Base-by-base conservation (phyloP, 192 early-diverging fungal species). In the Backusella westeae region DNA sequence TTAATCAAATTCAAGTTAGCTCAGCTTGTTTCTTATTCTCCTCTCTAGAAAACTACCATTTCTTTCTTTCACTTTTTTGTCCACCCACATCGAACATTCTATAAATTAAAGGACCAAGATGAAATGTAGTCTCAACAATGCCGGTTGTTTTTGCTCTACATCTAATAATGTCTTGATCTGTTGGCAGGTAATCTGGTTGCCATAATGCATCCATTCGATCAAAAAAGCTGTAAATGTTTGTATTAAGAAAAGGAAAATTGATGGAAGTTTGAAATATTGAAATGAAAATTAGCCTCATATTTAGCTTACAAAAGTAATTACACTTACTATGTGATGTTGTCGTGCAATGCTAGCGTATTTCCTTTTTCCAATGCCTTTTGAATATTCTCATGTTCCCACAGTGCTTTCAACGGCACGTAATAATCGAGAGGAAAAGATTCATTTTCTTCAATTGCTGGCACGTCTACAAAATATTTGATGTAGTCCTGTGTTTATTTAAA, bases 21-120 rank as follows among this genome's bases (percentile, higher is more conserved):
- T 63, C 56, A 29, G 7, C 12, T 63, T 63, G 56, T 4, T 29
- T 63, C 8, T 36, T 42, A 34, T 8, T 14, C 26, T 26, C 26
- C 56, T 26, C 56, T 63, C 56, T 29, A 63, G 36, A 29, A 38
- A 29, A 19, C n/a, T 76, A 59, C 97, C 97, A 97, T 87, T 98
- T 97, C 78, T 98, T 97, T 76, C 97, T 90, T 87, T 98, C 97
- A 67, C 93, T 94, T 68, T 96, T 93, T 87, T 98, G 97, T 32
- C 97, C 97, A 73, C 97, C 97, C 44, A 98, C 97, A 85, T 98
- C 97, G 83, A 95, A 94, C 94, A 98, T 95, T 72, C 93, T 89
- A 63, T 89, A 89, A 6, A 85, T 89, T 71, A 89, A 73, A 2
- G 77, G 71, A 9, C 87, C 85, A 19, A 89, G 69, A 39, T 87